phyloP scores from a whole-genome alignment of 805 yeast genomes.

The Isabelozyma rhagii region DNA sequence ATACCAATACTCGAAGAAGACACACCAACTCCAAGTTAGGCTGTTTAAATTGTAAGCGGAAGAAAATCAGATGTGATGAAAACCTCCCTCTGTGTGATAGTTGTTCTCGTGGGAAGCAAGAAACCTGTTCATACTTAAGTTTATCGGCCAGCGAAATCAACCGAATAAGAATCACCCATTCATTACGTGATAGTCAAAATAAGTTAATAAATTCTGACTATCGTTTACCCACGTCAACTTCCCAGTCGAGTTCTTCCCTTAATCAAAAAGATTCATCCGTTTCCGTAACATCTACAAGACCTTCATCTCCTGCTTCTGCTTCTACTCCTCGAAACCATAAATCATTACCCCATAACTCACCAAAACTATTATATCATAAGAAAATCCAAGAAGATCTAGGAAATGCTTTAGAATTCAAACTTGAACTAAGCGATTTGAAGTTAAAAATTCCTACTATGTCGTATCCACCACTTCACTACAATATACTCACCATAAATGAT shows the following conservation, averaged over 20 bases:
- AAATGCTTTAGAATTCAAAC: conserved; percentile 16
- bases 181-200: conserved; percentile 24
- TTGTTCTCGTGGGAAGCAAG: conserved; percentile 22
- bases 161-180: conserved; percentile 22
- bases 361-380: neutral
- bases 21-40: conserved; percentile 31
- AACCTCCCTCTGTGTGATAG: conserved; percentile 23
- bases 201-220: conserved; percentile 20
- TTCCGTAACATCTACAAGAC: neutral
- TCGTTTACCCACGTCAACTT: conserved; percentile 22
- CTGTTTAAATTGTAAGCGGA: conserved; percentile 27
- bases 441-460: conserved; percentile 14
- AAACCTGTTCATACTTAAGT: conserved; percentile 22
- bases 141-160: conserved; percentile 15
- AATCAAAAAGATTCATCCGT: neutral
- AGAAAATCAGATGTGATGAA: conserved; percentile 31
- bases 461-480: conserved; percentile 21
- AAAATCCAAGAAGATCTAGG: neutral
- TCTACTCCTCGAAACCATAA: neutral
- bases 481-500: conserved; percentile 12
- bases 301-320: neutral
- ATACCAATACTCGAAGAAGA: conserved; percentile 13
- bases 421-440: conserved; percentile 20
- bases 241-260: neutral
- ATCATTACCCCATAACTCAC: neutral